phyloP scores from a whole-genome alignment of 2,329 filamentous ascomycete species.

The Fusarium veterinarium region DNA sequence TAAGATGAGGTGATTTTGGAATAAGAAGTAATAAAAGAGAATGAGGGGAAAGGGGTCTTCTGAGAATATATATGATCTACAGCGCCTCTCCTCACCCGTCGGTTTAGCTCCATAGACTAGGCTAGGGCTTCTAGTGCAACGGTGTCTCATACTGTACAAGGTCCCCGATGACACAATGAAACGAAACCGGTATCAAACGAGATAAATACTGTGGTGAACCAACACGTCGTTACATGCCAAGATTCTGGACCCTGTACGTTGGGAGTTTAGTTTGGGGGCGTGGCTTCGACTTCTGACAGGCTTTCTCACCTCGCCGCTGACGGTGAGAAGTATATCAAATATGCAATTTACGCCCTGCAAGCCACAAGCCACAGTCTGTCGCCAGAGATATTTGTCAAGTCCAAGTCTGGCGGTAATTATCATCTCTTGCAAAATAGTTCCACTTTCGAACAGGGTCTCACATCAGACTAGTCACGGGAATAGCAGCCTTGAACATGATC shows the following conservation, averaged over 20 bases:
- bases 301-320: background rate
- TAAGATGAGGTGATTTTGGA: background rate
- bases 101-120: background rate
- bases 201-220: background rate
- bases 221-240: slow-evolving; percentile 8
- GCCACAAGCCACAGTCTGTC: background rate
- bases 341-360: background rate
- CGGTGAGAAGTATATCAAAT: background rate
- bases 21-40: background rate
- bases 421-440: background rate
- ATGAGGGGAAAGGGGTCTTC: slow-evolving; percentile 12
- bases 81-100: background rate
- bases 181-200: background rate
- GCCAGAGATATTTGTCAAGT: background rate
- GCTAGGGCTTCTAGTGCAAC: slow-evolving; percentile 7
- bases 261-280: background rate
- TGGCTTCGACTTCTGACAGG: background rate
- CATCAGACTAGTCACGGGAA: background rate
- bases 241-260: background rate
- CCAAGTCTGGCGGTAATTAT: background rate
- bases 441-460: background rate
- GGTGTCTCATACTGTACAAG: background rate
- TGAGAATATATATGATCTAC: background rate
- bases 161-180: background rate
- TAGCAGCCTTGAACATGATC: background rate